Percentiles rank a stretch among this genome's conserved stretches.
Evolutionary conservation across 75 land plant species (phyloP).

Genomic region (Selaginella moellendorffii): DNA sequence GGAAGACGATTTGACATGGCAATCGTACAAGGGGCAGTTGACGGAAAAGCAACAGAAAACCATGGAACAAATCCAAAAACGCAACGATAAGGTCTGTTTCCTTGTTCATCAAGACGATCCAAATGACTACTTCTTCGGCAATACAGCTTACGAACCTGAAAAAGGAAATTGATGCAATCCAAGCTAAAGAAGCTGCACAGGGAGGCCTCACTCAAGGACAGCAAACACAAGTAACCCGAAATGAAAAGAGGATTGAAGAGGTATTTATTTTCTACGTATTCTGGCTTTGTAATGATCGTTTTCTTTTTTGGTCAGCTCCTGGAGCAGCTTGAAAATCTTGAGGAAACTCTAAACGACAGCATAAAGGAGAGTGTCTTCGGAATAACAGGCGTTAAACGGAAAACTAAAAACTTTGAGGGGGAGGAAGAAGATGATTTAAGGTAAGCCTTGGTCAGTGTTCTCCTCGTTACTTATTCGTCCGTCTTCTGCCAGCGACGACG

Average conservation of each 20-base stretch:
- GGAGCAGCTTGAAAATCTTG: conserved; percentile 91
- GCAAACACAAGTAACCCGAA: conserved; percentile 92
- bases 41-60: conserved; percentile 92
- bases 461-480: too few relatives aligned
- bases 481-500: conserved; percentile 76
- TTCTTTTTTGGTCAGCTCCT: too few relatives aligned
- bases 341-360: conserved; percentile 93
- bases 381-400: conserved; percentile 30
- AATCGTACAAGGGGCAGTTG: conserved; percentile 75
- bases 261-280: too few relatives aligned
- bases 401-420: conserved; percentile 33
- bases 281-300: too few relatives aligned
- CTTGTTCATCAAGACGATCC: too few relatives aligned
- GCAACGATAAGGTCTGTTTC: conserved; percentile 79
- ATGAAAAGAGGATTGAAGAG: conserved; percentile 86
- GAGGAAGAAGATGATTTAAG: conserved; percentile 63
- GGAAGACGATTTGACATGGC: conserved; percentile 94
- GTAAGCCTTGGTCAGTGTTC: conserved; percentile 17
- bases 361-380: conserved; percentile 83
- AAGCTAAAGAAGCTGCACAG: conserved; percentile 85
- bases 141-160: conserved; percentile 77
- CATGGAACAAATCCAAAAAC: conserved; percentile 62
- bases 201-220: conserved; percentile 99
- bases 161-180: conserved; percentile 91
- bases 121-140: too few relatives aligned